phyloP scores from a whole-genome alignment of 208 protist genomes.

The Trichomonas gallinae region DNA sequence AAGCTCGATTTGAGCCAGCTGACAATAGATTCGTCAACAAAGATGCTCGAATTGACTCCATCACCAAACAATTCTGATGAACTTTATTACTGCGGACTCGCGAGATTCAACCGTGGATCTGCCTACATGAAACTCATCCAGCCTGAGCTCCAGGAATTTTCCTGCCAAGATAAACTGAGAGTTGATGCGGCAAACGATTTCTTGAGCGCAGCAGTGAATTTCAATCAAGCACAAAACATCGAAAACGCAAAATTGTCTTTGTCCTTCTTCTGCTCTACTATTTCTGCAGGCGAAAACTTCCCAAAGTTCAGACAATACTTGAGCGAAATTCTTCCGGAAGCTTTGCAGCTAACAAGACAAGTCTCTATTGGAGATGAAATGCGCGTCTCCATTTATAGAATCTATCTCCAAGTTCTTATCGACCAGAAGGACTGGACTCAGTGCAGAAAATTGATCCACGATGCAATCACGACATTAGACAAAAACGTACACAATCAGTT shows the following conservation, averaged over 20 bases:
- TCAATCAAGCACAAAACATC: not conserved
- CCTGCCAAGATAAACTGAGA: not conserved
- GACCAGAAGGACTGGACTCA: not conserved
- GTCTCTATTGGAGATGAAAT: not conserved
- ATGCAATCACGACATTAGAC: not conserved
- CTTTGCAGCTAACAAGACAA: not conserved
- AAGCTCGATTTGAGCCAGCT: not conserved
- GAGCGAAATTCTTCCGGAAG: not conserved
- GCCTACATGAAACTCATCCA: not conserved
- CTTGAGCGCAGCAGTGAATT: not conserved
- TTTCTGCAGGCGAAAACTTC: not conserved
- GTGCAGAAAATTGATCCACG: not conserved
- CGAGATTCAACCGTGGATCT: not conserved
- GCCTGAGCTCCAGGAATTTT: not conserved
- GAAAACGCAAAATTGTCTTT: not conserved
- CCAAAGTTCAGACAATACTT: not conserved
- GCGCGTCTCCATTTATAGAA: not conserved
- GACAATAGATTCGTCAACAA: not conserved
- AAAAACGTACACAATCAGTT: not conserved
- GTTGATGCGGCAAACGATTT: conserved; percentile 2
- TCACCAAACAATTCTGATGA: not conserved
- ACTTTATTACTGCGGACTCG: not conserved
- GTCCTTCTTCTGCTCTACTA: not conserved
- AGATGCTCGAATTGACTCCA: not conserved
- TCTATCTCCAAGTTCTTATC: not conserved